Evolutionary conservation across 441 rosid species (phyloP).

Genomic region (Gossypium schwendimanii): DNA sequence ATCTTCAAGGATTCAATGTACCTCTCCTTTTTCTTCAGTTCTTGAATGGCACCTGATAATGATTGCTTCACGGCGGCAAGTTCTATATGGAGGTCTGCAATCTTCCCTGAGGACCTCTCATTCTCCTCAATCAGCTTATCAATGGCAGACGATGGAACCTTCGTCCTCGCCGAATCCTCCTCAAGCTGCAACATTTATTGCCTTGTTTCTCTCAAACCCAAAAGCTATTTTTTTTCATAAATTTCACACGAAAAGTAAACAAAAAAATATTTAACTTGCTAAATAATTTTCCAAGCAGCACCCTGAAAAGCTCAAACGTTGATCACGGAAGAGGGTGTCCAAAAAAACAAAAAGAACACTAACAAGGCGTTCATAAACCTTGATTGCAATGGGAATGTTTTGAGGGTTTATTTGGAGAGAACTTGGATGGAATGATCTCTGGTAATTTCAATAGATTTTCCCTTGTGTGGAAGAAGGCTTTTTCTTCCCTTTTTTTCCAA

Average conservation of each 20-base stretch:
- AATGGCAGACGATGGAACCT: conserved; percentile 16
- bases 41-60: conserved; percentile 26
- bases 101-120: conserved; percentile 23
- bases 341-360: too few relatives aligned
- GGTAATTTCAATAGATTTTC: not conserved
- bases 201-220: conserved; percentile 26
- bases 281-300: not conserved
- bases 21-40: conserved; percentile 35
- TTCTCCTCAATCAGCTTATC: conserved; percentile 31
- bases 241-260: not conserved
- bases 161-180: conserved; percentile 18
- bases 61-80: conserved; percentile 26
- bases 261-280: not conserved
- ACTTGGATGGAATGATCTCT: not conserved
- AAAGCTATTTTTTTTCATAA: not conserved
- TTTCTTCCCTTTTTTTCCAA: too few relatives aligned
- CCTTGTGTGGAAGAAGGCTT: not conserved
- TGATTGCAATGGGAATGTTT: not conserved
- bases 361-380: not conserved
- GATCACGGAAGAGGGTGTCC: not conserved
- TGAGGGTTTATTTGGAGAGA: not conserved
- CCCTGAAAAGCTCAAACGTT: not conserved
- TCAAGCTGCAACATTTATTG: conserved; percentile 22
- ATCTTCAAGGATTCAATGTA: conserved; percentile 23
- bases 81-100: conserved; percentile 37